Evolutionary conservation across 2,329 filamentous ascomycete genomes (phyloP).

Genomic region (Pseudogymnoascus sp.): DNA sequence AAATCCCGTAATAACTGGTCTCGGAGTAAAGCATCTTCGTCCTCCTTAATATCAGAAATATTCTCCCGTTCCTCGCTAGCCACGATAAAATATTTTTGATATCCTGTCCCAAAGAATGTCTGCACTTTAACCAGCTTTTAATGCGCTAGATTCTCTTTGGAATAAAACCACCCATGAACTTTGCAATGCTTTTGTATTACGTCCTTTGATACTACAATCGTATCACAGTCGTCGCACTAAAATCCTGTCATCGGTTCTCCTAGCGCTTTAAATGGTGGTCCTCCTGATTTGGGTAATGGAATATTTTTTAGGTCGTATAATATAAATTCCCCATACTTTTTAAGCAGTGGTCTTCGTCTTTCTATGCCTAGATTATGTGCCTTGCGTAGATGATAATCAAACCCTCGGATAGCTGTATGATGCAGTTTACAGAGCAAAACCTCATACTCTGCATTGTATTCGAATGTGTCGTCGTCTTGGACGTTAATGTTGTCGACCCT

Average conservation of each 20-base stretch:
- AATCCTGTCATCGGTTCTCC: background rate
- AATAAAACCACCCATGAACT: background rate
- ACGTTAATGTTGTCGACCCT: background rate
- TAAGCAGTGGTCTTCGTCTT: background rate
- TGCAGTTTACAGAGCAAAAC: background rate
- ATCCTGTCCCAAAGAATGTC: slow-evolving; percentile 5
- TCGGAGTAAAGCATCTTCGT: background rate
- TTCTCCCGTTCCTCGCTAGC: background rate
- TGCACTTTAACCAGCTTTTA: background rate
- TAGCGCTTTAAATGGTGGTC: background rate
- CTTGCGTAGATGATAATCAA: background rate
- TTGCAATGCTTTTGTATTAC: background rate
- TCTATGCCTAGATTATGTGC: background rate
- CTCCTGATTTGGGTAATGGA: background rate
- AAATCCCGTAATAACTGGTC: background rate
- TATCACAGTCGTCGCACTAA: background rate
- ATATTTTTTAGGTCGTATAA: background rate
- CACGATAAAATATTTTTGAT: slow-evolving; percentile 1
- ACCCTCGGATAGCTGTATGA: background rate
- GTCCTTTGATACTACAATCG: background rate
- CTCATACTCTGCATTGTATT: background rate
- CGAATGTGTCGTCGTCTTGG: background rate
- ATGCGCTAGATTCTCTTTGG: background rate
- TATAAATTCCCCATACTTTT: background rate
- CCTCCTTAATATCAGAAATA: background rate